A percentile compares a stretch with the other conserved stretches of the same genome.
phyloP scores from a whole-genome alignment of 331 rosid genomes.

The Ulmus americana region DNA sequence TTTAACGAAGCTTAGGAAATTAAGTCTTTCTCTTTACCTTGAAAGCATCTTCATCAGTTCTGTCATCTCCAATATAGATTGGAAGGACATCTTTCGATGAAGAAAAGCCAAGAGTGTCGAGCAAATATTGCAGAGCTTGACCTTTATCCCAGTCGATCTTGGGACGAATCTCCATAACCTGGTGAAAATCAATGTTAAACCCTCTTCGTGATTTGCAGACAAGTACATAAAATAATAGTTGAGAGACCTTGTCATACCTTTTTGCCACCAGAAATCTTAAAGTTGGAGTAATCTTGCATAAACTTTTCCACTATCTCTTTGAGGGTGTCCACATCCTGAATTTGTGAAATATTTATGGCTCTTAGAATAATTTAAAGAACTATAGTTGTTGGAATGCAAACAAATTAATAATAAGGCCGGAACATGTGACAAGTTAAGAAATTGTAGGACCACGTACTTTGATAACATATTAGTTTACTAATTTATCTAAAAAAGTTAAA shows the following conservation, averaged over 20 bases:
- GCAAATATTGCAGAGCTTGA: conserved; percentile 42
- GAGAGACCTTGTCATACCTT: conserved; percentile 29
- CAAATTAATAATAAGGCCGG: too few species aligned
- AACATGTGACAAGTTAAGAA: too few species aligned
- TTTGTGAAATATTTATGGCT: not conserved
- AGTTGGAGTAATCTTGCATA: conserved; percentile 34
- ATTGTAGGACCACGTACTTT: too few species aligned
- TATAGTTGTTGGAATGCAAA: not conserved
- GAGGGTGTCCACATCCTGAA: conserved; percentile 42
- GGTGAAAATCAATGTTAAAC: not conserved
- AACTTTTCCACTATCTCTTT: conserved; percentile 34
- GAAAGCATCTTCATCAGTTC: conserved; percentile 61
- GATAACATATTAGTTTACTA: too few species aligned
- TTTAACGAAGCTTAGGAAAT: not conserved
- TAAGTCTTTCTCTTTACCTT: conserved; percentile 23
- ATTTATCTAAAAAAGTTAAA: too few species aligned
- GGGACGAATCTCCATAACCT: conserved; percentile 57
- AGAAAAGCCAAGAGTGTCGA: conserved; percentile 41
- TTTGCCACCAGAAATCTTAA: conserved; percentile 35
- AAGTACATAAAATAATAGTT: not conserved
- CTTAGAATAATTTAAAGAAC: not conserved
- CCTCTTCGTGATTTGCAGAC: too few species aligned
- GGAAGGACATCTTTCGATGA: conserved; percentile 35
- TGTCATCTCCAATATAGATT: conserved; percentile 49
- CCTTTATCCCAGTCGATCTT: conserved; percentile 54